Percentiles rank a stretch among this genome's conserved stretches.
These are phyloP conservation scores for Zea luxurians DNA, from an alignment of 176 grass and related monocot genomes.

Conservation along the genomic window DNA sequence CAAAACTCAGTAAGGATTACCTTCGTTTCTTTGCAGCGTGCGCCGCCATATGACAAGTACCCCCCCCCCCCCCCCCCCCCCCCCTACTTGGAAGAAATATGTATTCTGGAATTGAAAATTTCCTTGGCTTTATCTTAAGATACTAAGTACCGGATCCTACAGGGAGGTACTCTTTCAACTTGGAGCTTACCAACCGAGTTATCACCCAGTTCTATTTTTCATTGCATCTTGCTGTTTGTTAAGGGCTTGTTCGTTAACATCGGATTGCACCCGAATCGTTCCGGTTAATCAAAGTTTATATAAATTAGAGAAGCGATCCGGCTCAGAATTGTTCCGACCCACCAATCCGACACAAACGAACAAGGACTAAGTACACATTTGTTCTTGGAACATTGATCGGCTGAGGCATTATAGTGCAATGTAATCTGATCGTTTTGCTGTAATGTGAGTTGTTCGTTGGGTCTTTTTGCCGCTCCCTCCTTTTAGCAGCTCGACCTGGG, in stretches of 20 bases:
- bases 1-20: neutral
- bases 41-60: conserved; percentile 24
- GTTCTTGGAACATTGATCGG: neutral
- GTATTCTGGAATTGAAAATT: conserved; percentile 4
- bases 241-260: too few species aligned
- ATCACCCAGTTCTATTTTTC: neutral
- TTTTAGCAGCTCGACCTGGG: too few species aligned
- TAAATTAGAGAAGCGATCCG: too few species aligned
- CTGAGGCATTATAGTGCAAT: neutral
- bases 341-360: too few species aligned
- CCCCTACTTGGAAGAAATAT: neutral
- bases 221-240: neutral
- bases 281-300: too few species aligned
- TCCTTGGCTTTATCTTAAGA: neutral
- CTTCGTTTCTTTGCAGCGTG: conserved; percentile 50
- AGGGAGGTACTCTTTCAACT: neutral
- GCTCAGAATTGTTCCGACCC: too few species aligned
- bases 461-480: neutral
- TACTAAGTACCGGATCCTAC: neutral
- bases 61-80: neutral
- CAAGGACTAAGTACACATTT: neutral
- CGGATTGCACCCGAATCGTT: too few species aligned
- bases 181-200: neutral
- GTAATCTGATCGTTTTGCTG: neutral
- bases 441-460: neutral